A percentile compares a stretch with the other conserved stretches of the same genome.
These are phyloP conservation scores for Termitomyces titanicus DNA, from an alignment of 768 basidiomycete species.

Conservation along the genomic window DNA sequence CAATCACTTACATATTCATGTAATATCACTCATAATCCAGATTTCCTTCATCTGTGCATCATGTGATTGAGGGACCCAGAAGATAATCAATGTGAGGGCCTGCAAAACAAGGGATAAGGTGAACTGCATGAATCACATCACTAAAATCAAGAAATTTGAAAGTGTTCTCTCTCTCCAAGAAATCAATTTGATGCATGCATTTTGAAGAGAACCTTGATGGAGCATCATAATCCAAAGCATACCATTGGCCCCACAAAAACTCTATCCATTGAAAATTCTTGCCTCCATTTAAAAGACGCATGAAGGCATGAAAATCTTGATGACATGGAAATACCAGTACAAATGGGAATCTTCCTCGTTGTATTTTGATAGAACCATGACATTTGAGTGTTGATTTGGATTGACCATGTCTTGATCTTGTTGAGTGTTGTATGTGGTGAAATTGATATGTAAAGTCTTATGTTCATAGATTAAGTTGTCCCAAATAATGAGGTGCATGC, in stretches of 20 bases:
- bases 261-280: slow-evolving; percentile 12
- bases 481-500: slow-evolving; percentile 6
- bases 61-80: slow-evolving; percentile 12
- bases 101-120: slow-evolving; percentile 40
- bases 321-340: slow-evolving; percentile 30
- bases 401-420: slow-evolving; percentile 40
- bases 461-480: slow-evolving; percentile 26
- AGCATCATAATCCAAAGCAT: background rate
- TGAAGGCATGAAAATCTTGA: slow-evolving; percentile 19
- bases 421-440: slow-evolving; percentile 39
- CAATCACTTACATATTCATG: too few species aligned
- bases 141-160: slow-evolving; percentile 48
- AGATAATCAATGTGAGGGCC: slow-evolving; percentile 9
- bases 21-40: too few species aligned
- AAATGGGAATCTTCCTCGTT: slow-evolving; percentile 19
- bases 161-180: slow-evolving; percentile 19
- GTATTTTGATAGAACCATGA: slow-evolving; percentile 27
- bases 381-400: slow-evolving; percentile 27
- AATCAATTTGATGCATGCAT: slow-evolving; percentile 25
- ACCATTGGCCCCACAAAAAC: slow-evolving; percentile 24
- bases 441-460: slow-evolving; percentile 32
- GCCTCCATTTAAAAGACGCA: background rate
- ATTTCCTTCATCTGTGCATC: slow-evolving; percentile 5
- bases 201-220: background rate
- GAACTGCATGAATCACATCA: slow-evolving; percentile 32